Base-by-base conservation (phyloP, 2,329 filamentous ascomycete species). In the Tolypocladium pustulatum region DNA sequence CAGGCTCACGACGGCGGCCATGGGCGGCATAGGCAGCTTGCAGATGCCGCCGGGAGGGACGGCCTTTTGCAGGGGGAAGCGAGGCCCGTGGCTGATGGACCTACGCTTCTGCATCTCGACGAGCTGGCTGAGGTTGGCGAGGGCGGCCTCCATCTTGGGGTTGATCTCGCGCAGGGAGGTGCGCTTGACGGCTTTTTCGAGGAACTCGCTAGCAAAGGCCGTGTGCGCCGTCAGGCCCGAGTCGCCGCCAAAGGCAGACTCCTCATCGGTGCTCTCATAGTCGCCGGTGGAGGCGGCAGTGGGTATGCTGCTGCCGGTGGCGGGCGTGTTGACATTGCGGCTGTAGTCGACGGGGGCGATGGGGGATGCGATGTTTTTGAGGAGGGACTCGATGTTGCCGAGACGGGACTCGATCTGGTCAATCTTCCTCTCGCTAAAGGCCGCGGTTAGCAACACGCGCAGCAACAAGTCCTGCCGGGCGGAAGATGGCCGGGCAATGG, bases 21-120 rank as follows among this genome's bases (percentile, higher is more conserved):
- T 76, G 0, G 81, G 80, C 9, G 81, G 81, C 72, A 84, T 76
- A 3, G 77, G 75, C n/a, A 84, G 68, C 57, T 81, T 78, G n/a
- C 73, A 70, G 27, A 83, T 67, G 1, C 76, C 76, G 2, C 76
- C 77, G 2, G 71, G 71, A 0, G 79, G 77, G 7, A 81, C 61
- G 0, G 74, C 70, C 57, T 75, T 76, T 55, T 79, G 78, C 12
- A 78, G 69, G 40, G 71, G 72, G 56, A 81, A 80, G 12, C 75
- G 72, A 30, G 76, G 72, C 9, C 79, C 75, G 54, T 75, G 71
- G 27, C 70, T 71, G 38, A 72, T 71, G 36, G 70, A 71, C 43
- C 72, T 67, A 13, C 71, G 70, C 58, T 77, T 76, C 63, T 81
- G 78, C 69, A 82, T 74, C 56, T 75, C 69, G 54, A 82, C 78